Conservation (phyloP, 495 filamentous ascomycete species). For the Saxophila tyrrhenica region DNA sequence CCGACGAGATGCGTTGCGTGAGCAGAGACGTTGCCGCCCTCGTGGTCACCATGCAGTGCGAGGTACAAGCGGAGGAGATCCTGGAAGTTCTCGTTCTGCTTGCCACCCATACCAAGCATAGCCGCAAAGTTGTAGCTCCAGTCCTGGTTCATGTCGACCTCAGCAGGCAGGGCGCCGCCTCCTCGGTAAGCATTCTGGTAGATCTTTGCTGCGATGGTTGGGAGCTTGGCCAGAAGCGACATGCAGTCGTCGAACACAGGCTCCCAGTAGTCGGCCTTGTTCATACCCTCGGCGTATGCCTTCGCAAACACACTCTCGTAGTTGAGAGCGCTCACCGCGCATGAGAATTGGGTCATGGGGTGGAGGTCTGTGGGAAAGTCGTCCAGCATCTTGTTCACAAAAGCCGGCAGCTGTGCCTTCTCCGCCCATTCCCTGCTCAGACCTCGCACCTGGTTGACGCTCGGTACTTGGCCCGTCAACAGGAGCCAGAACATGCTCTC, state of each 20-base stretch:
- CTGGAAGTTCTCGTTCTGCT: constrained; percentile 84
- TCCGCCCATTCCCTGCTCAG: constrained; percentile 81
- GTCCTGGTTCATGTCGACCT: constrained; percentile 74
- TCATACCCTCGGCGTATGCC: constrained; percentile 77
- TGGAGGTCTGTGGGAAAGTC: constrained; percentile 79
- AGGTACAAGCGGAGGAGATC: constrained; percentile 88
- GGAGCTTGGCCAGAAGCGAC: constrained; percentile 86
- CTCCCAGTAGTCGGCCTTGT: constrained; percentile 97
- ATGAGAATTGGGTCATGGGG: constrained; percentile 96
- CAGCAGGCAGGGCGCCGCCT: constrained; percentile 62
- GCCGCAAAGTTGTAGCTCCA: constrained; percentile 98
- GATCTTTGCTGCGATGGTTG: constrained; percentile 92
- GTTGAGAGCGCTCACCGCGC: constrained; percentile 86
- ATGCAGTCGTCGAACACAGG: constrained; percentile 95
- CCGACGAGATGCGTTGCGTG: constrained; percentile 96
- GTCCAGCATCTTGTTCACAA: constrained; percentile 80
- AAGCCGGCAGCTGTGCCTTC: constrained; percentile 69
- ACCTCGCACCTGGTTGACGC: constrained; percentile 62
- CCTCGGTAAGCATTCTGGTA: constrained; percentile 80
- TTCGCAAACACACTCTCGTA: constrained; percentile 86
- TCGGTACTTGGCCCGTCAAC: constrained; percentile 83
- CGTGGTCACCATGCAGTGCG: constrained; percentile 94
- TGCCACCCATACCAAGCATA: constrained; percentile 83
- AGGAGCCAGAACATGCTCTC: constrained; percentile 99
- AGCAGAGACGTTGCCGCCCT: constrained; percentile 94